phyloP scores from a whole-genome alignment of 2,329 filamentous ascomycete species.

The Penicillium janthinellum region DNA sequence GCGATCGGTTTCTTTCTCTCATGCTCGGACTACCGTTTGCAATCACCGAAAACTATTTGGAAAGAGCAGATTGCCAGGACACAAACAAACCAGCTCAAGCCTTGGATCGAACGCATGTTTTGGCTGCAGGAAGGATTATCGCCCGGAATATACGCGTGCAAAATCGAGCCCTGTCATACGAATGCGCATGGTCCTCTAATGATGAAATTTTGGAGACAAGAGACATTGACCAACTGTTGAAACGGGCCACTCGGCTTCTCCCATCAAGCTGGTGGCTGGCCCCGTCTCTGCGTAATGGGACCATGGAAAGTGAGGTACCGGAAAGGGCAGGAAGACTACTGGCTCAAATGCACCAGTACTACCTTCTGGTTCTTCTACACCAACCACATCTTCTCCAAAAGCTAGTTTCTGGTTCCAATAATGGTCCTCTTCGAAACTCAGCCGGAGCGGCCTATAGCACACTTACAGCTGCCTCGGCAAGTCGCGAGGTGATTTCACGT shows the following conservation, averaged over 20 bases:
- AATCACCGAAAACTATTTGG: conserved; percentile 24
- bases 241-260: conserved; percentile 18
- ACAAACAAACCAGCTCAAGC: conserved; percentile 5
- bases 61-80: neutral
- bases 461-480: conserved; percentile 17
- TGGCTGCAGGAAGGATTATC: conserved; percentile 19
- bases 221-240: conserved; percentile 23
- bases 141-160: conserved; percentile 21
- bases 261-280: conserved; percentile 18
- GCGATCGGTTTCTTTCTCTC: conserved; percentile 53
- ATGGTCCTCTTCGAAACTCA: neutral
- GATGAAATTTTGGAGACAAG: conserved; percentile 17
- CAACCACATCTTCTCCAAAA: conserved; percentile 23
- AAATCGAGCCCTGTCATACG: neutral
- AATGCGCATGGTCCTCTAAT: neutral
- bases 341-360: conserved; percentile 28
- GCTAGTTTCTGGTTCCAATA: neutral
- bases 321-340: conserved; percentile 19
- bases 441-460: conserved; percentile 19
- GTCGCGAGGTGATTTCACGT: conserved; percentile 23
- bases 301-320: conserved; percentile 7
- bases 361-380: conserved; percentile 24
- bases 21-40: conserved; percentile 52
- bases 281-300: conserved; percentile 2
- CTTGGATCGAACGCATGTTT: conserved; percentile 18